Evolutionary conservation across 2,329 filamentous ascomycete genomes (phyloP).

Genomic region (Curvularia verruculosa): DNA sequence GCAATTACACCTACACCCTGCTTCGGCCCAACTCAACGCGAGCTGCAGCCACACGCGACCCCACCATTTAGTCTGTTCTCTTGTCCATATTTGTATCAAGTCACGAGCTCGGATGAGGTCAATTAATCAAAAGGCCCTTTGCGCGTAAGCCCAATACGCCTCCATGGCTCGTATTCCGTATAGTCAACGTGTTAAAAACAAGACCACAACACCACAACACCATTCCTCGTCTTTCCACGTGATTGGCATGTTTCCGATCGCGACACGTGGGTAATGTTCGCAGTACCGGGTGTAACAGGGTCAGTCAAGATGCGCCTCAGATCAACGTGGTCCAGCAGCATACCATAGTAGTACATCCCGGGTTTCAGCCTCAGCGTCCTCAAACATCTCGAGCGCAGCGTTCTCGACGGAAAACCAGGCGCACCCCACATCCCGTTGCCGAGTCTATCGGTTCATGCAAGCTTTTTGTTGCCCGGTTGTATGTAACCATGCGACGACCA

Average conservation of each 20-base stretch:
- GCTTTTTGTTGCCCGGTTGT: slow-evolving; percentile 4
- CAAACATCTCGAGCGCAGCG: slow-evolving; percentile 26
- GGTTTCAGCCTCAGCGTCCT: slow-evolving; percentile 35
- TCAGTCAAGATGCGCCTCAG: slow-evolving; percentile 14
- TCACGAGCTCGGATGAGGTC: not conserved
- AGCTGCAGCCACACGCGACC: not conserved
- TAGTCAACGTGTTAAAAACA: not conserved
- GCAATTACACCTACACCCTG: not conserved
- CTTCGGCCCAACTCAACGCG: not conserved
- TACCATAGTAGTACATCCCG: too few relatives aligned
- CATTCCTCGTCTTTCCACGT: not conserved
- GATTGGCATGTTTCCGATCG: not conserved
- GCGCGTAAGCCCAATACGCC: not conserved
- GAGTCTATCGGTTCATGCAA: slow-evolving; percentile 22
- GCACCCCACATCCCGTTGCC: slow-evolving; percentile 8
- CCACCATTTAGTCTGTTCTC: not conserved
- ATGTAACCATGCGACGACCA: slow-evolving; percentile 4
- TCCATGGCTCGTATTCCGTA: not conserved
- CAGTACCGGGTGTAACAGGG: not conserved
- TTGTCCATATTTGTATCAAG: not conserved
- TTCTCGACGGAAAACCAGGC: slow-evolving; percentile 11
- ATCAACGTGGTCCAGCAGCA: slow-evolving; percentile 2
- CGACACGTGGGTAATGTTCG: not conserved
- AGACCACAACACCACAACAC: too few relatives aligned
- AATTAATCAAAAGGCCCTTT: not conserved